A percentile compares a stretch with the other conserved stretches of the same genome.
Conservation (phyloP, 2,329 filamentous ascomycete genomes). For the Plenodomus biglobosus region DNA sequence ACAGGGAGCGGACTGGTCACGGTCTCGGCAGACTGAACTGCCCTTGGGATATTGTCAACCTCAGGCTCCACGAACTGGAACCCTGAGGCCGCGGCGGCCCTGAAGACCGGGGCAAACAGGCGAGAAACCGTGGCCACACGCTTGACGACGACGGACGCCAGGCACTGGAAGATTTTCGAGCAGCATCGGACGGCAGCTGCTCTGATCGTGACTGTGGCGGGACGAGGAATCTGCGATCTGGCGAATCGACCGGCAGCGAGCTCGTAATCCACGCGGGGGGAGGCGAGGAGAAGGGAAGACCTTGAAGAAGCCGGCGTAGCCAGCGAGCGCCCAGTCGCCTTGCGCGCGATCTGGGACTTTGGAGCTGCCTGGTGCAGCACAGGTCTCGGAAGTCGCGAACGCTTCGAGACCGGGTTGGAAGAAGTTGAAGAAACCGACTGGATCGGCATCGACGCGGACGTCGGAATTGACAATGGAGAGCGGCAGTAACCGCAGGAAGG, state of each 20-base stretch:
- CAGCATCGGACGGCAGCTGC: not conserved
- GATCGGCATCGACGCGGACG: not conserved
- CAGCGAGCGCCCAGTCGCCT: not conserved
- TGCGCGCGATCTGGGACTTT: not conserved
- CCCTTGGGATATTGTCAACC: not conserved
- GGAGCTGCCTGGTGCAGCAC: not conserved
- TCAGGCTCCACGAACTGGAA: not conserved
- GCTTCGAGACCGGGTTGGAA: not conserved
- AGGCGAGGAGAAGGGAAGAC: not conserved
- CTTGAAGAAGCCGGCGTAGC: not conserved
- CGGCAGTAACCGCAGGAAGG: not conserved
- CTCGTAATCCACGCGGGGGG: not conserved
- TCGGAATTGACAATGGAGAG: not conserved
- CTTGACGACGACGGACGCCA: not conserved
- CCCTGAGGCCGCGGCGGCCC: not conserved
- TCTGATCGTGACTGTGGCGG: not conserved
- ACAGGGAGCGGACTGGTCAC: not conserved
- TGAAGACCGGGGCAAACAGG: not conserved
- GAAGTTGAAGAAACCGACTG: conserved; percentile 5
- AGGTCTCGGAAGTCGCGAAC: not conserved
- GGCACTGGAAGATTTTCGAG: not conserved
- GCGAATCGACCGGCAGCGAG: not conserved
- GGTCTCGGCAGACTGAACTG: not conserved
- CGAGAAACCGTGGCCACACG: not conserved
- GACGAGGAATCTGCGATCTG: not conserved